A percentile compares a stretch with the other conserved stretches of the same genome.
Conservation (phyloP, 202 grass and related monocot species). For the Setaria viridis region DNA sequence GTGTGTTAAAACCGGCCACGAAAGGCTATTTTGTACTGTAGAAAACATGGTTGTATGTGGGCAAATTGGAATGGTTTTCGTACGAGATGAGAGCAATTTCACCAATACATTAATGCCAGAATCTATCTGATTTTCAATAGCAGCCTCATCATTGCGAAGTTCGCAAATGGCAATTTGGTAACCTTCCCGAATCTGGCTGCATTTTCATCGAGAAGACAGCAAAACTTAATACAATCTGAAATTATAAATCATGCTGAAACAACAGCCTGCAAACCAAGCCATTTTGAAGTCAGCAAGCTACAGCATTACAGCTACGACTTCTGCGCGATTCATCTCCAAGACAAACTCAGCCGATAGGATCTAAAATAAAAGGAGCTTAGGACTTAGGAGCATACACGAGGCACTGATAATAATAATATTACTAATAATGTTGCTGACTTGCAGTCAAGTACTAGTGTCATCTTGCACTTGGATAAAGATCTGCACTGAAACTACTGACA, state of each 20-base stretch:
- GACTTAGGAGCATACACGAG: not conserved
- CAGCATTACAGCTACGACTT: not conserved
- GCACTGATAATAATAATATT: not conserved
- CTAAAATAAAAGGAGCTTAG: not conserved
- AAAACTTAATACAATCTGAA: not conserved
- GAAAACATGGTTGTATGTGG: too few relatives aligned
- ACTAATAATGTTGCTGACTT: too few relatives aligned
- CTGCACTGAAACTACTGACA: not conserved
- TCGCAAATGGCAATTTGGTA: too few relatives aligned
- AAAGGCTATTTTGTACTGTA: too few relatives aligned
- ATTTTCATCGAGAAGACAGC: too few relatives aligned
- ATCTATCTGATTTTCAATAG: too few relatives aligned
- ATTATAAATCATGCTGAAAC: not conserved
- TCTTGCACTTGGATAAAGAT: not conserved
- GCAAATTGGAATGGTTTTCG: too few relatives aligned
- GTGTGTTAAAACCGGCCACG: too few relatives aligned
- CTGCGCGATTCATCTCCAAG: not conserved
- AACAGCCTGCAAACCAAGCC: not conserved
- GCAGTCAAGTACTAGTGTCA: not conserved
- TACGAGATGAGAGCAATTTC: too few relatives aligned
- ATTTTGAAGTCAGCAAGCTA: not conserved
- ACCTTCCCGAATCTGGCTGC: too few relatives aligned
- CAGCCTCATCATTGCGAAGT: too few relatives aligned
- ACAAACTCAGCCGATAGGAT: not conserved
- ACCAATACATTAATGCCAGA: too few relatives aligned